phyloP scores from a whole-genome alignment of 2,329 filamentous ascomycete species.

The Exophiala lecanii-corni region DNA sequence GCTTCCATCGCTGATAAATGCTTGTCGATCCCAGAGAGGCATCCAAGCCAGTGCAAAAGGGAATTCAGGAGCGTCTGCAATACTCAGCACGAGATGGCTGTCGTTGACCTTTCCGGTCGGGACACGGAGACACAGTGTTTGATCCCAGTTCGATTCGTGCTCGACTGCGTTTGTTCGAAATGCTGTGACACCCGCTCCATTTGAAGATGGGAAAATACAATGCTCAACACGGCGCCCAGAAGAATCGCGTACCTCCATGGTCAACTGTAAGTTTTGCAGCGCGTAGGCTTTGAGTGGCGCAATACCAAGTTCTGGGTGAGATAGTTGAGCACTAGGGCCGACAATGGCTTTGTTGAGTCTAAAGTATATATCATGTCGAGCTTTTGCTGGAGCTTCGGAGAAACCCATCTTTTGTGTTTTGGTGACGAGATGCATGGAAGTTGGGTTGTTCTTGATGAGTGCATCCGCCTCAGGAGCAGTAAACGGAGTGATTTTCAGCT shows the following conservation, averaged over 20 bases:
- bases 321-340: constrained; percentile 59
- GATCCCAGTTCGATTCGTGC: constrained; percentile 77
- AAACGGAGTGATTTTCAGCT: constrained; percentile 75
- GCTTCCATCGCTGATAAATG: constrained; percentile 80
- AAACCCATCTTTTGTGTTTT: constrained; percentile 90
- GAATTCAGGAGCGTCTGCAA: constrained; percentile 79
- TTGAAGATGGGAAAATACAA: constrained; percentile 83
- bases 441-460: constrained; percentile 82
- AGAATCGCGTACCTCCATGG: constrained; percentile 76
- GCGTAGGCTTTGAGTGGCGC: constrained; percentile 63
- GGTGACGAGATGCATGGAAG: constrained; percentile 72
- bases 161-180: constrained; percentile 83
- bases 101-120: constrained; percentile 73
- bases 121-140: constrained; percentile 78
- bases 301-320: constrained; percentile 73
- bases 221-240: constrained; percentile 78
- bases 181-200: constrained; percentile 69
- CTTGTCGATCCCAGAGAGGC: constrained; percentile 86
- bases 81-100: constrained; percentile 82
- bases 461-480: constrained; percentile 70
- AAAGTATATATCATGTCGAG: constrained; percentile 90
- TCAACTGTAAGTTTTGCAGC: constrained; percentile 76
- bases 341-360: constrained; percentile 77
- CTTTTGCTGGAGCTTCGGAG: constrained; percentile 80
- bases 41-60: constrained; percentile 91